phyloP scores from a whole-genome alignment of 2,329 filamentous ascomycete species.

The Amphichorda felina region DNA sequence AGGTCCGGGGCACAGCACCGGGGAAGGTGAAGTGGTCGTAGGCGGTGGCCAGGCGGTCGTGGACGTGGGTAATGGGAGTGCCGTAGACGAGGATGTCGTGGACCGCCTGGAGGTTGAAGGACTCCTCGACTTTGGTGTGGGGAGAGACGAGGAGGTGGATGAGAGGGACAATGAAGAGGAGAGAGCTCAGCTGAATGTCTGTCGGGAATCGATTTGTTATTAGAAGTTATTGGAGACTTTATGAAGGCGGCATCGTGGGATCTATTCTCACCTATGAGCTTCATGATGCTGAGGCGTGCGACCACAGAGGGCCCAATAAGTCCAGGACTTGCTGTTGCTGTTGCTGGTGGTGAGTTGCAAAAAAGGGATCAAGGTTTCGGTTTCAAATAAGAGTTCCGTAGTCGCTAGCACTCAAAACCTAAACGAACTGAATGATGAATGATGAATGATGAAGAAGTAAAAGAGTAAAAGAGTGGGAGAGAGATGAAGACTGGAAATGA shows the following conservation, averaged over 20 bases:
- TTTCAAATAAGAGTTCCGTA: too few species aligned
- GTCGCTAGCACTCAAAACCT: too few species aligned
- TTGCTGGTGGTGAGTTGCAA: too few species aligned
- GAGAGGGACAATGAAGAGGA: conserved; percentile 44
- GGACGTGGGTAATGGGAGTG: conserved; percentile 46
- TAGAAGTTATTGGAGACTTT: too few species aligned
- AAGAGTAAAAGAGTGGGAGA: too few species aligned
- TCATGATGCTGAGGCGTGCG: conserved; percentile 8
- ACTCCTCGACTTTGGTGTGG: conserved; percentile 97
- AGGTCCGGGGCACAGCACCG: conserved; percentile 83
- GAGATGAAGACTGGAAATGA: not conserved
- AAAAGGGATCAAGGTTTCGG: too few species aligned
- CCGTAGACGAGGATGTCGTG: conserved; percentile 84
- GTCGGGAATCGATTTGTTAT: too few species aligned
- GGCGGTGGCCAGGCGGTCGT: conserved; percentile 39
- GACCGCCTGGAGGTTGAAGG: conserved; percentile 89
- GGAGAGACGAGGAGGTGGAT: conserved; percentile 65
- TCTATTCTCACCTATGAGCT: conserved; percentile 8
- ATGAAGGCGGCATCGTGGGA: too few species aligned
- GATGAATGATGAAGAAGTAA: too few species aligned
- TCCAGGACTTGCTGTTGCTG: too few species aligned
- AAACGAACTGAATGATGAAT: too few species aligned
- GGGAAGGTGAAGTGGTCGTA: conserved; percentile 92
- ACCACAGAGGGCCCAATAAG: too few species aligned
- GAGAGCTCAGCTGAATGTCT: conserved; percentile 13